These are phyloP conservation scores for Hypomontagnella monticulosa DNA, from an alignment of 495 filamentous ascomycete species.

Conservation along the genomic window DNA sequence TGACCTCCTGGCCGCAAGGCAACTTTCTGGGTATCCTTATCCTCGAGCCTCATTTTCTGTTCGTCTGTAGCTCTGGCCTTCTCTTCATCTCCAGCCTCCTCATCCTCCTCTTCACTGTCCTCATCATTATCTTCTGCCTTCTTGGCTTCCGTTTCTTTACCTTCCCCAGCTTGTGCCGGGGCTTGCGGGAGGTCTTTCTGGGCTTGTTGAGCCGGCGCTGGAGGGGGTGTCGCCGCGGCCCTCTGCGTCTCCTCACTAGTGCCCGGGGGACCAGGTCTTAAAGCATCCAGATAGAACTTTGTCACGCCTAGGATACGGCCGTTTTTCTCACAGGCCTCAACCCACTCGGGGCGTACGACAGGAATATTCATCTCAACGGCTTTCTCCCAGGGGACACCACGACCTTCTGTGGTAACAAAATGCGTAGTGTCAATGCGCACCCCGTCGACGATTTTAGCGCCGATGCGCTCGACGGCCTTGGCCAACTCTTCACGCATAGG, in stretches of 20 bases:
- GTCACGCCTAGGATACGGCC: slow-evolving; percentile 94
- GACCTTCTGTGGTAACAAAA: slow-evolving; percentile 96
- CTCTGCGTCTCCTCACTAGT: slow-evolving; percentile 43
- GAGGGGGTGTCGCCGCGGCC: slow-evolving; percentile 30
- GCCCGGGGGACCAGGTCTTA: slow-evolving; percentile 49
- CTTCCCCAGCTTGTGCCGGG: slow-evolving; percentile 32
- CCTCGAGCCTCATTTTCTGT: slow-evolving; percentile 65
- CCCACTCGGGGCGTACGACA: slow-evolving; percentile 97
- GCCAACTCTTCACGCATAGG: slow-evolving; percentile 77
- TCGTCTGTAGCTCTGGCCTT: slow-evolving; percentile 55
- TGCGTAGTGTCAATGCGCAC: slow-evolving; percentile 98
- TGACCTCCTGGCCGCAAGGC: slow-evolving; percentile 49
- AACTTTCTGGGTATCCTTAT: slow-evolving; percentile 61
- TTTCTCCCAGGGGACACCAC: slow-evolving; percentile 91
- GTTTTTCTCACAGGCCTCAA: slow-evolving; percentile 91
- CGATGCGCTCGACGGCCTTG: slow-evolving; percentile 83
- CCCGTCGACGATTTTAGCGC: slow-evolving; percentile 87
- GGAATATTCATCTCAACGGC: slow-evolving; percentile 98
- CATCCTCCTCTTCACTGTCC: slow-evolving; percentile 37
- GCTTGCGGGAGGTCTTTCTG: slow-evolving; percentile 51
- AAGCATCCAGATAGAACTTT: slow-evolving; percentile 91
- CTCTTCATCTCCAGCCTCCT: slow-evolving; percentile 46
- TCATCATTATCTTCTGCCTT: slow-evolving; percentile 44
- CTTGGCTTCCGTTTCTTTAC: slow-evolving; percentile 37
- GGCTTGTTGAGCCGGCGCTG: slow-evolving; percentile 34